Percentiles rank a stretch among this genome's conserved stretches.
These are phyloP conservation scores for Stachybotrys elegans DNA, from an alignment of 2,329 filamentous ascomycete genomes.

Conservation along the genomic window DNA sequence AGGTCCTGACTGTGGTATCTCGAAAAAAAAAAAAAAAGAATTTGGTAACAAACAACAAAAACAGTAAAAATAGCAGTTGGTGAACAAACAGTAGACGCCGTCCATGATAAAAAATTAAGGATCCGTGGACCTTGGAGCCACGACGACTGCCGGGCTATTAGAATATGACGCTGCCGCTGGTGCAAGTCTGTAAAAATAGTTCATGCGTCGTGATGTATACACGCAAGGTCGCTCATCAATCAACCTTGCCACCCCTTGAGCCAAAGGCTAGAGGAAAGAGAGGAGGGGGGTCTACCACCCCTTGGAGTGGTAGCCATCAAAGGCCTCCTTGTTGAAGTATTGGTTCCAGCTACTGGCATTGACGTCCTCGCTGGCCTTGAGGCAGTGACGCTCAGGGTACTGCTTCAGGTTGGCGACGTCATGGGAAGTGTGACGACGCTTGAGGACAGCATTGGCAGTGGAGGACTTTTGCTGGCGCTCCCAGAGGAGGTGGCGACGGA, in stretches of 20 bases:
- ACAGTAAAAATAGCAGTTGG: background rate
- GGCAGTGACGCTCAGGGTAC: conserved; percentile 63
- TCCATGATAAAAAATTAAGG: no score
- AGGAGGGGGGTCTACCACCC: conserved; percentile 27
- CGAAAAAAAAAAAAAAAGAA: conserved; percentile 4
- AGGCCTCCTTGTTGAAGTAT: conserved; percentile 76
- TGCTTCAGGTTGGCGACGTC: conserved; percentile 86
- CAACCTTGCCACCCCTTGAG: no score
- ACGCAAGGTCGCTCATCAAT: no score
- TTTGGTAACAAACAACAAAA: background rate
- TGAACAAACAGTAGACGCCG: no score
- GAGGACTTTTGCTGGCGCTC: conserved; percentile 93
- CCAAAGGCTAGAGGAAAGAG: no score
- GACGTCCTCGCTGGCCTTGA: conserved; percentile 54
- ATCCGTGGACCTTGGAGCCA: no score
- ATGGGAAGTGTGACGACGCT: conserved; percentile 84
- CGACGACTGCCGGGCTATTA: no score
- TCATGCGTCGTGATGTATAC: conserved; percentile 6
- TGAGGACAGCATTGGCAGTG: conserved; percentile 81
- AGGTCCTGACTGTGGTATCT: conserved; percentile 22
- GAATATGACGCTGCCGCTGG: no score
- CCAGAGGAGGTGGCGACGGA: conserved; percentile 87
- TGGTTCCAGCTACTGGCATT: conserved; percentile 78
- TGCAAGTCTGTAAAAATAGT: conserved; percentile 11
- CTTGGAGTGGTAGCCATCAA: conserved; percentile 40